Conservation (phyloP, 257 asterid species). For the Solanum etuberosum region DNA sequence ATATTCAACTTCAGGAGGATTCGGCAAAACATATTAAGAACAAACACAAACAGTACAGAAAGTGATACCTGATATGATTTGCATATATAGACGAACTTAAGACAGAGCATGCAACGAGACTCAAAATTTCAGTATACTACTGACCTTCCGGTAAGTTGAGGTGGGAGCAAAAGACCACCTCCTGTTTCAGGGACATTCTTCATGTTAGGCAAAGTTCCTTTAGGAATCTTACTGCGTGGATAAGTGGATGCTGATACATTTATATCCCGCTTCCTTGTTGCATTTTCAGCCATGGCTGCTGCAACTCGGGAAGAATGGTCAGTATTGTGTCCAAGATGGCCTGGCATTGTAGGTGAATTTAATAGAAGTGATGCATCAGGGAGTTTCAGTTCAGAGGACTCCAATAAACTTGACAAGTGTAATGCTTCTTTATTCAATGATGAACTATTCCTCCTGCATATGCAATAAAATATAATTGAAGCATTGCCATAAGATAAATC, state of each 20-base stretch:
- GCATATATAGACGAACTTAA: background rate
- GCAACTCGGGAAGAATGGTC: slow-evolving; percentile 81
- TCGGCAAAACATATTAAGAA: background rate
- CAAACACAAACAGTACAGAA: background rate
- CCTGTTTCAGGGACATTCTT: slow-evolving; percentile 60
- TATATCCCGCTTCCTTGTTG: slow-evolving; percentile 60
- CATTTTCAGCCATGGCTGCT: slow-evolving; percentile 70
- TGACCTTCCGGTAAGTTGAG: slow-evolving; percentile 84
- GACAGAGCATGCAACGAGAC: background rate
- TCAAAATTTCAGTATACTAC: background rate
- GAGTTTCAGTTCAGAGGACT: slow-evolving; percentile 39
- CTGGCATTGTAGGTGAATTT: slow-evolving; percentile 45
- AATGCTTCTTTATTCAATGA: slow-evolving; percentile 18
- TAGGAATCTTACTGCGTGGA: slow-evolving; percentile 66
- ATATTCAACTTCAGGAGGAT: background rate
- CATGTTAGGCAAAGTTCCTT: slow-evolving; percentile 45
- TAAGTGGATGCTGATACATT: slow-evolving; percentile 21
- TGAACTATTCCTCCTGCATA: slow-evolving; percentile 18
- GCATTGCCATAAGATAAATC: background rate
- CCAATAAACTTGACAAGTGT: slow-evolving; percentile 8
- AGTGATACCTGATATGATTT: background rate
- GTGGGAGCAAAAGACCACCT: slow-evolving; percentile 57
- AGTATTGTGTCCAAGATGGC: slow-evolving; percentile 19
- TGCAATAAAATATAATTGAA: background rate
- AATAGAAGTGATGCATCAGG: slow-evolving; percentile 77